Percentiles rank a stretch among this genome's conserved stretches.
Conservation (phyloP, 805 yeast species). For the Candida corydali region DNA sequence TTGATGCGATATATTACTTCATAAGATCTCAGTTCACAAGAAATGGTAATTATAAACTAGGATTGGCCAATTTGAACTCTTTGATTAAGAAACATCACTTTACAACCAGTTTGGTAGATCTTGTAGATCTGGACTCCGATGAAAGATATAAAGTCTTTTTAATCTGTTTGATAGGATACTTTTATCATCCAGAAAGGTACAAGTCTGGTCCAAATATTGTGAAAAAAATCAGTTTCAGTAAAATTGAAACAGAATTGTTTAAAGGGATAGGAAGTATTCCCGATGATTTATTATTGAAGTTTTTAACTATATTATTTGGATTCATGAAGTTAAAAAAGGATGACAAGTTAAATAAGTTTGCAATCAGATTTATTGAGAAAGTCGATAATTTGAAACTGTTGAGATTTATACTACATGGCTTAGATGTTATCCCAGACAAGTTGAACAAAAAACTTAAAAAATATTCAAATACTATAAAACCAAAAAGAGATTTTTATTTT, state of each 20-base stretch:
- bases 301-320: conserved; percentile 21
- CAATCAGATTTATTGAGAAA: conserved; percentile 18
- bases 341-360: conserved; percentile 10
- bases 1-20: conserved; percentile 48
- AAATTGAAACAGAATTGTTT: conserved; percentile 22
- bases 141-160: conserved; percentile 20
- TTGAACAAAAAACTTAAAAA: neutral
- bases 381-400: conserved; percentile 19
- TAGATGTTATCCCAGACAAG: conserved; percentile 30
- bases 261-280: conserved; percentile 13
- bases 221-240: conserved; percentile 18
- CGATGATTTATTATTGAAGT: conserved; percentile 17
- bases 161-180: conserved; percentile 38
- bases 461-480: conserved; percentile 20
- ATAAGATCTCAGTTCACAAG: conserved; percentile 55
- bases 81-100: conserved; percentile 34
- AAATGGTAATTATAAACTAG: conserved; percentile 42
- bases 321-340: conserved; percentile 13
- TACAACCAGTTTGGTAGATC: conserved; percentile 21
- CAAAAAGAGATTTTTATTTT: conserved; percentile 51
- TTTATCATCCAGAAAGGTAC: conserved; percentile 36
- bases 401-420: conserved; percentile 55
- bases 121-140: conserved; percentile 10
- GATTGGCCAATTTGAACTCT: conserved; percentile 42
- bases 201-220: conserved; percentile 16